Evolutionary conservation across 208 protist genomes (phyloP).

Genomic region (Crithidia expoeki): DNA sequence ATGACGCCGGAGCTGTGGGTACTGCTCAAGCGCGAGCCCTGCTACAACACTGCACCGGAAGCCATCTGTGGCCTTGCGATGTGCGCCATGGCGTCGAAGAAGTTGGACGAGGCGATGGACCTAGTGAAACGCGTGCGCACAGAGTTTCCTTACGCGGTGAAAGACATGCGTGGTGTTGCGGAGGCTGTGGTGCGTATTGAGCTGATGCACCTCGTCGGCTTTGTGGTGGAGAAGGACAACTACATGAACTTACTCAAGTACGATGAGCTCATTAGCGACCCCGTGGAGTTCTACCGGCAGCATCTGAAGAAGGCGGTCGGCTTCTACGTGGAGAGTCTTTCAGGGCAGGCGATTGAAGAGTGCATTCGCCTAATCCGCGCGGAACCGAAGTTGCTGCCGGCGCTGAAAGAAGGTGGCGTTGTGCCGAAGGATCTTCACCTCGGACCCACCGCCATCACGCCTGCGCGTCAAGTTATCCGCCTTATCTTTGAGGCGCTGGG

Average conservation of each 20-base stretch:
- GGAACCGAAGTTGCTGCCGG: slow-evolving; percentile 75
- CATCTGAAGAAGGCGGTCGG: slow-evolving; percentile 78
- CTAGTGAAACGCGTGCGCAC: slow-evolving; percentile 53
- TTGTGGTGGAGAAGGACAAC: slow-evolving; percentile 79
- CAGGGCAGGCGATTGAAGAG: slow-evolving; percentile 75
- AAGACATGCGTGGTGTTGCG: slow-evolving; percentile 72
- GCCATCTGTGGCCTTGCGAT: slow-evolving; percentile 84
- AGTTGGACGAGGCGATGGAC: slow-evolving; percentile 49
- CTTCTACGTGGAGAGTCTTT: slow-evolving; percentile 71
- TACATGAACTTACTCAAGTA: slow-evolving; percentile 78
- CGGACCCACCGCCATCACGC: slow-evolving; percentile 55
- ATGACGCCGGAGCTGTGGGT: slow-evolving; percentile 68
- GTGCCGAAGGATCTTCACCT: slow-evolving; percentile 58
- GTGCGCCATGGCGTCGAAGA: slow-evolving; percentile 61
- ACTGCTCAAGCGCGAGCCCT: slow-evolving; percentile 70
- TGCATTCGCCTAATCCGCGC: slow-evolving; percentile 75
- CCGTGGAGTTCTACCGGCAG: slow-evolving; percentile 67
- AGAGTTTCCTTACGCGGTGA: slow-evolving; percentile 76
- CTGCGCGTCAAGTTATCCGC: slow-evolving; percentile 65
- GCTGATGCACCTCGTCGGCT: slow-evolving; percentile 65
- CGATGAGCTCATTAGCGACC: slow-evolving; percentile 68
- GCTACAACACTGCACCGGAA: slow-evolving; percentile 83
- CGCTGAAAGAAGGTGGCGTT: slow-evolving; percentile 65
- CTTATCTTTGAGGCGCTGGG: slow-evolving; percentile 81
- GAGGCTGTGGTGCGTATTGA: slow-evolving; percentile 86